Evolutionary conservation across 192 early-diverging fungal genomes (phyloP).

Genomic region (Coemansia sp.): DNA sequence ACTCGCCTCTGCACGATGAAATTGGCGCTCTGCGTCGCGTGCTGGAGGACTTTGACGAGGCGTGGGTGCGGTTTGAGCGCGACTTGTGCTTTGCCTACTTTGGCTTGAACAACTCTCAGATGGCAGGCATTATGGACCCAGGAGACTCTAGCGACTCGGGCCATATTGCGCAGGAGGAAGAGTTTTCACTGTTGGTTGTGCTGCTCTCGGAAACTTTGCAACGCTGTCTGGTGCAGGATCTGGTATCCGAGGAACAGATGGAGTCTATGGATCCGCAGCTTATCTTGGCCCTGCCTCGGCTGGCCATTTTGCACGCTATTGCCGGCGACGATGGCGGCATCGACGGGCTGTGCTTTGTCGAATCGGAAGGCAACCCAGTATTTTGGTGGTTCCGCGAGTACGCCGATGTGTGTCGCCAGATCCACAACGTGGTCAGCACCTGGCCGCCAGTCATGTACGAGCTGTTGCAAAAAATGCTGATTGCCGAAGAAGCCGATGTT

Average conservation of each 20-base stretch:
- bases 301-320: conserved; percentile 61
- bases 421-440: conserved; percentile 9
- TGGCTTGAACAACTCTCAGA: conserved; percentile 53
- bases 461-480: conserved; percentile 39
- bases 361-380: conserved; percentile 44
- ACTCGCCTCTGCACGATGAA: not conserved
- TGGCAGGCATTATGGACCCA: conserved; percentile 58
- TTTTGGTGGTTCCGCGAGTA: conserved; percentile 68
- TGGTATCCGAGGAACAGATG: conserved; percentile 50
- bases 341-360: conserved; percentile 58
- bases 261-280: conserved; percentile 60
- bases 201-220: conserved; percentile 65
- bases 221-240: conserved; percentile 27
- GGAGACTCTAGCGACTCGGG: conserved; percentile 29
- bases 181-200: conserved; percentile 55
- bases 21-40: conserved; percentile 56
- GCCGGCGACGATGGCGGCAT: conserved; percentile 36
- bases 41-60: conserved; percentile 62
- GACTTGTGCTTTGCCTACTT: conserved; percentile 72
- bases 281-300: conserved; percentile 61
- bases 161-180: conserved; percentile 33
- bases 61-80: conserved; percentile 68
- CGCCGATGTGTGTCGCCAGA: conserved; percentile 23
- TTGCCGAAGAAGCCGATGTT: conserved; percentile 43
- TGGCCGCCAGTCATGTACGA: conserved; percentile 16